Base-by-base conservation (phyloP, 495 filamentous ascomycete genomes). In the Ramalina intermedia region DNA sequence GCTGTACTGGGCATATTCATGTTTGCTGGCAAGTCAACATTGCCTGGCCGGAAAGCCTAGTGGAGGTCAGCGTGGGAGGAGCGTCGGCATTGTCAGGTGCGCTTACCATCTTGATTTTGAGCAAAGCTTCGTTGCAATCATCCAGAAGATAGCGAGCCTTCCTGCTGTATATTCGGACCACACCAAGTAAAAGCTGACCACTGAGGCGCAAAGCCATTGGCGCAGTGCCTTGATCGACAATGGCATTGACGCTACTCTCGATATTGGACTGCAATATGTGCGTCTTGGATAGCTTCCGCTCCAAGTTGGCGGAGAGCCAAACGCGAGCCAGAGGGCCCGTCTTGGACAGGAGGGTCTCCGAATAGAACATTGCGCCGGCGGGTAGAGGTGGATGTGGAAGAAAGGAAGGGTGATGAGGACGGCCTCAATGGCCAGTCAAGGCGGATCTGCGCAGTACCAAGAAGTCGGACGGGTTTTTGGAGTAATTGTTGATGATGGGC, bases 41-140 rank as follows among this genome's bases (percentile, higher is more conserved):
- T 73, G 24, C 72, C 72, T n/a, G 72, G 69, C 42, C 65, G 61
- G 55, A 75, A 75, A n/a, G 71, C 69, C 70, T 72, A 43, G 24
- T 14, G 18, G 9, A 7, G 38, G 50, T 41, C 48, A 43, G 21
- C n/a, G 43, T 16, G 12, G 50, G 23, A 35, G 2, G 14, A 38
- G 12, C n/a, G 2, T 40, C 24, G 11, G 2, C 14, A 42, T 17
- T 38, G 17, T n/a, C 16, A 35, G 18, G 23, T 38, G 27, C 49
- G 49, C 74, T 23, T 73, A 95, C 90, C 90, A 96, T 91, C 62
- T 96, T 96, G 58, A 98, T 94, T 66, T 95, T 96, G 72, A 91
- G 79, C 48, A 96, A 69, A 23, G 91, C 89, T 66, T 98, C 91
- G 59, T 90, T 94, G 69, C 91, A 98, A 62, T 98, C 91, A 61